Conservation (phyloP, 768 basidiomycete species). For the Amanita muscaria region DNA sequence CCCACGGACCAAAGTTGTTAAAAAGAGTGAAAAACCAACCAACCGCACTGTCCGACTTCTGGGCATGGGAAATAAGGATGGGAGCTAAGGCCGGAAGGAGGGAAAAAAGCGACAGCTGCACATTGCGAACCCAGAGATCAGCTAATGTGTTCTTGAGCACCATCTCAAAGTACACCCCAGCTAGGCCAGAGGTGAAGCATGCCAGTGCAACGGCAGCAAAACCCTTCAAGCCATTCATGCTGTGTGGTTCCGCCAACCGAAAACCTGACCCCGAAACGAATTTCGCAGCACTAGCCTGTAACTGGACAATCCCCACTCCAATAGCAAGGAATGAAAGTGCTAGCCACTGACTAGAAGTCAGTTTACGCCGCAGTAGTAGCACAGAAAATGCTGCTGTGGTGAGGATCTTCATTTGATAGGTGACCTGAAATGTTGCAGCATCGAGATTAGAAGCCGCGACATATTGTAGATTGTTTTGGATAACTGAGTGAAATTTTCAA, state of each 20-base stretch:
- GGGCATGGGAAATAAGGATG: slow-evolving; percentile 46
- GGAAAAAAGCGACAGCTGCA: slow-evolving; percentile 92
- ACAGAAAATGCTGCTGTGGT: slow-evolving; percentile 90
- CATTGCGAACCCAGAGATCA: slow-evolving; percentile 94
- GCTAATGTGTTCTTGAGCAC: slow-evolving; percentile 83
- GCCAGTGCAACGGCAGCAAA: slow-evolving; percentile 86
- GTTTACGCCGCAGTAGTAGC: slow-evolving; percentile 65
- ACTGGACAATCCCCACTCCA: slow-evolving; percentile 85
- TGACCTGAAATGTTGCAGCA: slow-evolving; percentile 94
- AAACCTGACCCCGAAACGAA: neutral
- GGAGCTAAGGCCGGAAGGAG: slow-evolving; percentile 82
- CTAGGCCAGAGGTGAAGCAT: slow-evolving; percentile 92
- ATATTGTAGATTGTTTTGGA: slow-evolving; percentile 95
- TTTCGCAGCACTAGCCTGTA: slow-evolving; percentile 46
- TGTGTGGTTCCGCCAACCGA: slow-evolving; percentile 25
- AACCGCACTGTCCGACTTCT: neutral
- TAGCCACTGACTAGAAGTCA: slow-evolving; percentile 73
- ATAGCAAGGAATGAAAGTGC: slow-evolving; percentile 78
- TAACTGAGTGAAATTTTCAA: slow-evolving; percentile 35
- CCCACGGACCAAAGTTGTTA: slow-evolving; percentile 82
- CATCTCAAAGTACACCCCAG: slow-evolving; percentile 98
- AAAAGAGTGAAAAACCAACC: slow-evolving; percentile 52
- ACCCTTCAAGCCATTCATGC: slow-evolving; percentile 78
- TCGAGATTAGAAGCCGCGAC: slow-evolving; percentile 90
- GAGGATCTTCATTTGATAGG: slow-evolving; percentile 95